These are phyloP conservation scores for Zangia roseola DNA, from an alignment of 768 basidiomycete genomes.

Conservation along the genomic window DNA sequence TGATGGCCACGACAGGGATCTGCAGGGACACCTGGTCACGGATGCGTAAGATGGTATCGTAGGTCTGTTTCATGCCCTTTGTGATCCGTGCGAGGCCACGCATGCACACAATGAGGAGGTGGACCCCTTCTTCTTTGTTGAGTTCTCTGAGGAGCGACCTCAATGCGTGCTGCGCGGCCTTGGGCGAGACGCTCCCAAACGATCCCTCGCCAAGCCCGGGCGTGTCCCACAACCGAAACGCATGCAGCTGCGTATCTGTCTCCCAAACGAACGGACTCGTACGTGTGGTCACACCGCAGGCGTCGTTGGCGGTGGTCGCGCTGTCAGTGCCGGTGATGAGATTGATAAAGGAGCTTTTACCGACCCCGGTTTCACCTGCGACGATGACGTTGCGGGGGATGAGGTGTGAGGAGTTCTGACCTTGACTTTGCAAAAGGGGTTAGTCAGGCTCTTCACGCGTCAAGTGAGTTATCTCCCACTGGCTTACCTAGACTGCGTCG, in stretches of 20 bases:
- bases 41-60: conserved; percentile 14
- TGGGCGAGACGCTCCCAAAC: conserved; percentile 23
- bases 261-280: conserved; percentile 16
- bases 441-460: neutral
- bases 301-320: conserved; percentile 21
- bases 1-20: conserved; percentile 25
- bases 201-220: conserved; percentile 24
- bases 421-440: neutral
- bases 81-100: conserved; percentile 19
- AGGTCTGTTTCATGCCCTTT: conserved; percentile 22
- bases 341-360: conserved; percentile 28
- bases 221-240: conserved; percentile 25
- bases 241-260: conserved; percentile 15
- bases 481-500: conserved; percentile 6
- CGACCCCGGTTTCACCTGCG: conserved; percentile 25
- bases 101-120: conserved; percentile 27
- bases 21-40: conserved; percentile 19
- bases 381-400: conserved; percentile 21
- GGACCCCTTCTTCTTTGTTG: conserved; percentile 22
- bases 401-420: conserved; percentile 3
- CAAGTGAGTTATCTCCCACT: neutral
- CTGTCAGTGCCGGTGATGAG: conserved; percentile 16
- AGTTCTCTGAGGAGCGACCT: conserved; percentile 19
- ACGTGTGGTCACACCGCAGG: conserved; percentile 20
- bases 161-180: conserved; percentile 18